Evolutionary conservation across 768 basidiomycete species (phyloP).

Genomic region (Boletus tylopilopsis): DNA sequence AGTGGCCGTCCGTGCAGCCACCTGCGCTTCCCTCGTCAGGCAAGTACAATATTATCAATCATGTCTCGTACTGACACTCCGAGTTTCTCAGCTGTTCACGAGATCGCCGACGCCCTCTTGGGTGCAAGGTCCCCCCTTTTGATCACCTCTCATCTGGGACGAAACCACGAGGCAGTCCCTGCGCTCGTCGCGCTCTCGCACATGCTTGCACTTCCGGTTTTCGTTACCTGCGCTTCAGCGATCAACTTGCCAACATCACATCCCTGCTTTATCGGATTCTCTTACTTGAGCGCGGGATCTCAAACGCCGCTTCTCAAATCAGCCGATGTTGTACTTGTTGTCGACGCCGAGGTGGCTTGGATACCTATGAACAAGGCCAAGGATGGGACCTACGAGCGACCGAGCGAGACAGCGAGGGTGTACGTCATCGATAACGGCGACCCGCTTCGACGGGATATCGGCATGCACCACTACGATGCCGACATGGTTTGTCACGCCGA

Average conservation of each 20-base stretch:
- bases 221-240: constrained; percentile 45
- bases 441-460: constrained; percentile 48
- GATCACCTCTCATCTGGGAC: constrained; percentile 59
- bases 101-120: constrained; percentile 48
- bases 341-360: constrained; percentile 71
- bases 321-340: constrained; percentile 60
- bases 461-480: constrained; percentile 51
- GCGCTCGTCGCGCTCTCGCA: constrained; percentile 47
- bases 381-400: constrained; percentile 30
- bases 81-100: constrained; percentile 24
- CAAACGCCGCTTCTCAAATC: constrained; percentile 45
- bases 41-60: constrained; percentile 12
- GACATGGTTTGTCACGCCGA: constrained; percentile 60
- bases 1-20: constrained; percentile 54
- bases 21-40: constrained; percentile 42
- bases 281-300: constrained; percentile 43
- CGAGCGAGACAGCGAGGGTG: constrained; percentile 42
- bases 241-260: constrained; percentile 57
- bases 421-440: constrained; percentile 63
- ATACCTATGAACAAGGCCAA: constrained; percentile 44
- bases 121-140: constrained; percentile 55
- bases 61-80: not conserved
- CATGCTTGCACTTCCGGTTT: constrained; percentile 51
- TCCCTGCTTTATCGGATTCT: constrained; percentile 48
- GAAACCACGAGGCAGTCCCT: constrained; percentile 44